Evolutionary conservation across 208 protist genomes (phyloP), one percentile per base, ranked within the genome.

Genomic region (Wallacemonas sp.): DNA sequence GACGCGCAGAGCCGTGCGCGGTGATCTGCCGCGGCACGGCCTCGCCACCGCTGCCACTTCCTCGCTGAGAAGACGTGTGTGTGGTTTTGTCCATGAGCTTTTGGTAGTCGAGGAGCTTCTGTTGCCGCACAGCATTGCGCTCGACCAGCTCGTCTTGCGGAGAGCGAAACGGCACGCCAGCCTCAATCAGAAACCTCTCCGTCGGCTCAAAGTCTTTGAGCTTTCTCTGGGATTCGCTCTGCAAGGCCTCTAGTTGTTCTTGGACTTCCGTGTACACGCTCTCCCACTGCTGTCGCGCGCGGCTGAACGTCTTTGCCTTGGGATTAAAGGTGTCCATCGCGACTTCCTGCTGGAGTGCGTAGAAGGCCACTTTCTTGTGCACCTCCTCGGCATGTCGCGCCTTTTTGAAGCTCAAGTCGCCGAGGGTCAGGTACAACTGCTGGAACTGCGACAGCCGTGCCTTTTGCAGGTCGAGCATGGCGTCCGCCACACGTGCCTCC

Each of bases 251-350:
- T 18, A 95, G 38, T 69, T 95, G 85, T 57, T 50, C 28, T 26
- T 81, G 38, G 36, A 89, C 72, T 65, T 88, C 85, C n/a, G 81
- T 65, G 74, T 83, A 63, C 50, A 88, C 81, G 20, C 57, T 72
- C 36, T 84, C 61, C 67, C 86, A 84, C 25, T 92, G 72, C 72
- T 87, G 89, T 57, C 87, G 87, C n/a, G 83, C 72, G 29, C 89
- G 84, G 67, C 84, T 91, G 74, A 77, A 95, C 74, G 93, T 84
- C 76, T 89, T 92, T 16, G 90, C 90, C 72, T 91, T 93, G 8
- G 90, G 90, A 74, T 95, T 95, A 32, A 91, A 78, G 36, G 78
- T 83, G 39, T 95, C 90, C 87, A 95, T 93, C 1, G 87, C 86
- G 1, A 95, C 41, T 67, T 95, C 87, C 73, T 95, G 90, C 65